Base-by-base conservation (phyloP, 2,329 filamentous ascomycete species). In the Arthroderma sp. region DNA sequence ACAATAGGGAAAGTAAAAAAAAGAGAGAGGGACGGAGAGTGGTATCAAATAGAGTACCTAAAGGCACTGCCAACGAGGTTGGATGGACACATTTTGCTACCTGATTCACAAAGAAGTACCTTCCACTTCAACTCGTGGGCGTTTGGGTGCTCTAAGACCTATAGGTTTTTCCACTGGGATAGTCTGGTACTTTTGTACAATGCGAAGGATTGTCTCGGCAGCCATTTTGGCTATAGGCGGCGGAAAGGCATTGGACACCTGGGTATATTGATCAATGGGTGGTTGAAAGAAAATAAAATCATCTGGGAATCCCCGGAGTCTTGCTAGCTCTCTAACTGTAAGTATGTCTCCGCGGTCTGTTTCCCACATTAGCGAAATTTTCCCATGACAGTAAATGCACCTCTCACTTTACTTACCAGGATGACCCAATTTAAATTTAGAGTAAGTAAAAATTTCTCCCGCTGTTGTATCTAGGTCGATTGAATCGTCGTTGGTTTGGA, bases 281-380 rank as follows among this genome's bases (percentile, higher is more conserved):
- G 49, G 40, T 22, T 44, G 41, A 32, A 40, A 48, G 38, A 52
- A 51, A 11, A 43, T 29, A 32, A 51, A 51, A 28, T 52, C 46
- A 33, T 52, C 50, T 3, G 49, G 47, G 40, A 52, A 46, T 7
- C 50, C 50, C 31, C 48, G 32, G 8, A 52, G 29, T 3, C 48
- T 48, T 5, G 50, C 50, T 22, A 50, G 30, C 36, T 52, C 50
- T 8, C 50, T 48, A 22, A 52, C 40, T 6, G 46, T 52, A 7
- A 51, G 42, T 15, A 38, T 28, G 38, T 50, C 48, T 3, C 39
- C 6, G 28, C 48, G 38, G n/a, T 29, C 46, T 52, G 34, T 6
- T 29, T 46, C 29, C 44, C 42, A 29, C 15, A 8, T n/a, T 15
- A 10, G 9, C 5, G 38, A n/a, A 39, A 39, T 27, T 27, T 8